Percentiles rank a stretch among this genome's conserved stretches.
Evolutionary conservation across 306 rosid genomes (phyloP).

Genomic region (Sindora glabra): DNA sequence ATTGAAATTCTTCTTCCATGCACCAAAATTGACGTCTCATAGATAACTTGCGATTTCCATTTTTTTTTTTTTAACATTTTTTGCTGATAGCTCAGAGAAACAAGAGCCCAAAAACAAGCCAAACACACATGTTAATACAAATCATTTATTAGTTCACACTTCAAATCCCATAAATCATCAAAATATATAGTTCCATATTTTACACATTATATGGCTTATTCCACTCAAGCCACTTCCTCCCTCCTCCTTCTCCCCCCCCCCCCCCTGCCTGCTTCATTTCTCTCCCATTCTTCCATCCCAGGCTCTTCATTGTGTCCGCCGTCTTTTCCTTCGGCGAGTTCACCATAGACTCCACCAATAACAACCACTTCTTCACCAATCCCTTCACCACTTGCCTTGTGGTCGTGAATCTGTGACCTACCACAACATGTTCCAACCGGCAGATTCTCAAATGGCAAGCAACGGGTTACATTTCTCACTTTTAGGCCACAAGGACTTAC

Average conservation of each 20-base stretch:
- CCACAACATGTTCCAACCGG: slow-evolving; percentile 18
- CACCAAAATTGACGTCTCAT: too few species aligned
- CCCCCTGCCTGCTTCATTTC: background rate
- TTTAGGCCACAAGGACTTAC: slow-evolving; percentile 33
- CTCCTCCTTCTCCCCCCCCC: background rate
- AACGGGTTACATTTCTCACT: slow-evolving; percentile 24
- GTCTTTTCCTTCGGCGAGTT: slow-evolving; percentile 47
- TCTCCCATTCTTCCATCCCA: background rate
- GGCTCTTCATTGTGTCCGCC: slow-evolving; percentile 6
- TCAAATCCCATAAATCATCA: too few species aligned
- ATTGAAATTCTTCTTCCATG: too few species aligned
- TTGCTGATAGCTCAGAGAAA: too few species aligned
- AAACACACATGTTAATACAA: too few species aligned
- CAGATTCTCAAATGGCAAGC: slow-evolving; percentile 35
- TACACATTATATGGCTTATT: too few species aligned
- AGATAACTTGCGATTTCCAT: too few species aligned
- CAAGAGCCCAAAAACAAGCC: too few species aligned
- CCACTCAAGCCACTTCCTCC: background rate
- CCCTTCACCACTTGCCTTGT: slow-evolving; percentile 30
- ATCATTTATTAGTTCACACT: too few species aligned
- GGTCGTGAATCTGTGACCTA: slow-evolving; percentile 34
- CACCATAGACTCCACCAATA: slow-evolving; percentile 35
- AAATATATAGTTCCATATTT: too few species aligned
- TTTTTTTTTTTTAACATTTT: too few species aligned
- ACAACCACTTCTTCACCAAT: slow-evolving; percentile 10